Evolutionary conservation across 345 rosid genomes (phyloP).

Genomic region (Moringa oleifera): DNA sequence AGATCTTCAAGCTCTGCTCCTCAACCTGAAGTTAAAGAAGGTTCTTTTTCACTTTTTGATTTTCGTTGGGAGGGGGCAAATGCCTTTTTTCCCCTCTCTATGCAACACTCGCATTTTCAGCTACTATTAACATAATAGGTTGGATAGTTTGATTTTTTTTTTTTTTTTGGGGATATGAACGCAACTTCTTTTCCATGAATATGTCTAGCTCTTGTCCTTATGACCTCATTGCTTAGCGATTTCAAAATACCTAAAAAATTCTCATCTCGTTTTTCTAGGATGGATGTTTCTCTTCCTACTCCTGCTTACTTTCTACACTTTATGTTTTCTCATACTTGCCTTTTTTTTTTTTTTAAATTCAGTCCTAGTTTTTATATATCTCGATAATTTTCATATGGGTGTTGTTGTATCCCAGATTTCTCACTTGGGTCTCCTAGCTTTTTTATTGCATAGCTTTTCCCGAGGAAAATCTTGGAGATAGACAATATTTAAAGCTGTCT

Average conservation of each 20-base stretch:
- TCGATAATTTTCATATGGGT: conserved; percentile 9
- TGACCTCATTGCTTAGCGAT: neutral
- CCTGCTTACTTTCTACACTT: too few species aligned
- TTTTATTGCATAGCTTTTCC: conserved; percentile 7
- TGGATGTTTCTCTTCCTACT: too few species aligned
- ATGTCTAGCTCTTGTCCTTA: neutral
- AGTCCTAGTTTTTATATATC: neutral
- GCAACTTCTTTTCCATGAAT: neutral
- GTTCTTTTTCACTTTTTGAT: conserved; percentile 22
- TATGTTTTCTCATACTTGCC: neutral
- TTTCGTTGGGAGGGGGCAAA: too few species aligned
- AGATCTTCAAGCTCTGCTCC: conserved; percentile 95
- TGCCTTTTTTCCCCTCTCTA: too few species aligned
- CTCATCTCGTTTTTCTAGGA: conserved; percentile 7
- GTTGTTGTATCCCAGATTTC: conserved; percentile 9
- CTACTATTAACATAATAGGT: too few species aligned
- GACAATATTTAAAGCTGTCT: conserved; percentile 22
- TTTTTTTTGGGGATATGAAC: neutral
- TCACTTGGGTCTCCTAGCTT: conserved; percentile 15
- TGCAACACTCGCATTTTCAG: neutral
- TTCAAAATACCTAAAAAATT: neutral
- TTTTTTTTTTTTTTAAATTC: neutral
- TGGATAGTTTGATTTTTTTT: neutral
- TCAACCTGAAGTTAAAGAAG: conserved; percentile 83
- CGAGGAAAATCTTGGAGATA: conserved; percentile 22